Percentiles rank a stretch among this genome's conserved stretches.
phyloP scores from a whole-genome alignment of 2,329 filamentous ascomycete genomes.

The Venturia aucupariae region DNA sequence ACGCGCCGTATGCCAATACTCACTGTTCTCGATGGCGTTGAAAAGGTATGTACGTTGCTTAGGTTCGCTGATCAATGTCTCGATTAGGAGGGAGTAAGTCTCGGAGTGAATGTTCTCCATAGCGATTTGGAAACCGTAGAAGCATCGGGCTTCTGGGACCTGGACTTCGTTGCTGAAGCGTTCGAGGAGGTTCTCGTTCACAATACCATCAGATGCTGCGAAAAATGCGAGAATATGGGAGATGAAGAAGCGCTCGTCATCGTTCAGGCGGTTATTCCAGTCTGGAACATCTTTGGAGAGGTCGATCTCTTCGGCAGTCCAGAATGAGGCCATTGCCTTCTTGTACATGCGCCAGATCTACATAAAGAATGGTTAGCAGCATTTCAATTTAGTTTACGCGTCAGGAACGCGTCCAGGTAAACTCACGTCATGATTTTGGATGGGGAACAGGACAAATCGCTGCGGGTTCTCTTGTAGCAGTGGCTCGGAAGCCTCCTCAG shows the following conservation, averaged over 20 bases:
- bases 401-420: slow-evolving; percentile 41
- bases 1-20: slow-evolving; percentile 17
- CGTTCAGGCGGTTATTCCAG: slow-evolving; percentile 96
- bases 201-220: slow-evolving; percentile 95
- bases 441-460: slow-evolving; percentile 95
- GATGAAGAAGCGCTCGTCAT: slow-evolving; percentile 97
- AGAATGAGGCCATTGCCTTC: slow-evolving; percentile 99
- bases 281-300: slow-evolving; percentile 98
- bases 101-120: slow-evolving; percentile 99
- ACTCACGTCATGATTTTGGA: slow-evolving; percentile 98
- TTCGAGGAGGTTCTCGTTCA: slow-evolving; percentile 98
- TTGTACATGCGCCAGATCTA: slow-evolving; percentile 99
- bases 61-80: slow-evolving; percentile 98
- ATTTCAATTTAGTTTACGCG: slow-evolving; percentile 55
- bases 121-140: slow-evolving; percentile 99
- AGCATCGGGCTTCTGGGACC: slow-evolving; percentile 95
- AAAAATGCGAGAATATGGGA: slow-evolving; percentile 99
- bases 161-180: slow-evolving; percentile 96
- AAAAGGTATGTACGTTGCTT: slow-evolving; percentile 91
- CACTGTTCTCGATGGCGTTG: slow-evolving; percentile 97
- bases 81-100: slow-evolving; percentile 97
- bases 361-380: slow-evolving; percentile 28
- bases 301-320: slow-evolving; percentile 99
- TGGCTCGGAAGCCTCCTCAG: slow-evolving; percentile 74
- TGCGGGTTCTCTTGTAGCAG: slow-evolving; percentile 91